A percentile compares a stretch with the other conserved stretches of the same genome.
phyloP scores from a whole-genome alignment of 306 rosid species.

The Leucaena leucocephala region DNA sequence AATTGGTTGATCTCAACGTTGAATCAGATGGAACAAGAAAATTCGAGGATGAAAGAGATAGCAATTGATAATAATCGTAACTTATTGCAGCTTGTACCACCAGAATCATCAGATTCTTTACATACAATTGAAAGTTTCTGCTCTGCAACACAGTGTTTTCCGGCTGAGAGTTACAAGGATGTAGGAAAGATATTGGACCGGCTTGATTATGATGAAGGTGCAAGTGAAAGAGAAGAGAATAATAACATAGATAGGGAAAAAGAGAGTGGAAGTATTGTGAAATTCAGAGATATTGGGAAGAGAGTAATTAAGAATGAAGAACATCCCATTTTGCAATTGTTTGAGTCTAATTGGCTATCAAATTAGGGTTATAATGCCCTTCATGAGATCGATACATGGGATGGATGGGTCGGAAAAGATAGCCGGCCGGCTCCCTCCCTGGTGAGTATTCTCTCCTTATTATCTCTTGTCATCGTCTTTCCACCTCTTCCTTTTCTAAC shows the following conservation, averaged over 20 bases:
- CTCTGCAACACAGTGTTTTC: not conserved
- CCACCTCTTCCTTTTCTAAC: too few species aligned
- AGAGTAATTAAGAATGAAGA: not conserved
- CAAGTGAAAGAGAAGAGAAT: not conserved
- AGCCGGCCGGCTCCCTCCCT: not conserved
- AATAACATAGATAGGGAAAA: not conserved
- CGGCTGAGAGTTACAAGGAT: not conserved
- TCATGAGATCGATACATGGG: not conserved
- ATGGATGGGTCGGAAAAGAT: not conserved
- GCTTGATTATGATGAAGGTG: not conserved
- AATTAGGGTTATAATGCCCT: not conserved
- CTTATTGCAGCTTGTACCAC: not conserved
- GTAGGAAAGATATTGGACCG: not conserved
- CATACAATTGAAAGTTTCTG: not conserved
- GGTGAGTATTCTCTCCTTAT: too few species aligned
- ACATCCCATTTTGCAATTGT: not conserved
- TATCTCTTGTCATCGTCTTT: too few species aligned
- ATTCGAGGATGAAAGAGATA: not conserved
- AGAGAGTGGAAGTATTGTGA: not conserved
- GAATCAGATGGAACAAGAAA: not conserved
- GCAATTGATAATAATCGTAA: not conserved
- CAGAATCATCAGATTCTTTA: not conserved
- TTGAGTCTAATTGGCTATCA: not conserved
- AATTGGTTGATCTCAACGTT: not conserved
- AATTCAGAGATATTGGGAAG: not conserved